Percentiles rank a stretch among this genome's conserved stretches.
phyloP scores from a whole-genome alignment of 805 yeast species.

The Spathaspora boniae region DNA sequence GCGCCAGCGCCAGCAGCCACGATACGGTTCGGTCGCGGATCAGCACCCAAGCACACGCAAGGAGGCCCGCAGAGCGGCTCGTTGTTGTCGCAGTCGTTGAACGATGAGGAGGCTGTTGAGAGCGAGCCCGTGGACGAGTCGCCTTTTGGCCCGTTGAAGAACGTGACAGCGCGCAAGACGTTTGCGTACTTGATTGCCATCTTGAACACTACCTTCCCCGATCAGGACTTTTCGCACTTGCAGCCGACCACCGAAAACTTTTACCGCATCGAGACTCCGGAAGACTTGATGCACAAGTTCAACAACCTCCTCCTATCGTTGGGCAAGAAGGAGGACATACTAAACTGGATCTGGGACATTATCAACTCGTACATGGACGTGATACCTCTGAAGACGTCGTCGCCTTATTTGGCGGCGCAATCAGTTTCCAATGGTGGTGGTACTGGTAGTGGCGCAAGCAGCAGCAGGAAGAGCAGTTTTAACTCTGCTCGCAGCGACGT shows the following conservation, averaged over 20 bases:
- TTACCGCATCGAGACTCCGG: conserved; percentile 31
- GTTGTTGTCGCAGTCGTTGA: conserved; percentile 21
- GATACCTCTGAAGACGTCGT: conserved; percentile 28
- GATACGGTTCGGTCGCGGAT: conserved; percentile 6
- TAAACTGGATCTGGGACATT: conserved; percentile 83
- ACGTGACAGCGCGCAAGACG: conserved; percentile 79
- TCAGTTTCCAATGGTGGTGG: too few relatives aligned
- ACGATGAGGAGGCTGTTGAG: conserved; percentile 15
- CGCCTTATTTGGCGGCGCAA: conserved; percentile 16
- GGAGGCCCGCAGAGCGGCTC: conserved; percentile 7
- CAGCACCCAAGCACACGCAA: conserved; percentile 1
- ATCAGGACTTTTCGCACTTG: conserved; percentile 85
- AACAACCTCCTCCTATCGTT: conserved; percentile 66
- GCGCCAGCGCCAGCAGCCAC: conserved; percentile 14
- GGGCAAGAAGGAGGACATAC: conserved; percentile 38
- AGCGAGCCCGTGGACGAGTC: conserved; percentile 37
- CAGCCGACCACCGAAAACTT: conserved; percentile 70
- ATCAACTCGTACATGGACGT: conserved; percentile 80
- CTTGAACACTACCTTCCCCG: conserved; percentile 89
- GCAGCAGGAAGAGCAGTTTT: conserved; percentile 27
- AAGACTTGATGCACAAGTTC: conserved; percentile 59
- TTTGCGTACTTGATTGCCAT: conserved; percentile 90
- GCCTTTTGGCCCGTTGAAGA: conserved; percentile 91
- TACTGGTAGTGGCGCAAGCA: conserved; percentile 9
- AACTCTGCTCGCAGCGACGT: conserved; percentile 6